Base-by-base conservation (phyloP, 2,329 filamentous ascomycete species). In the Colletotrichum noveboracense region DNA sequence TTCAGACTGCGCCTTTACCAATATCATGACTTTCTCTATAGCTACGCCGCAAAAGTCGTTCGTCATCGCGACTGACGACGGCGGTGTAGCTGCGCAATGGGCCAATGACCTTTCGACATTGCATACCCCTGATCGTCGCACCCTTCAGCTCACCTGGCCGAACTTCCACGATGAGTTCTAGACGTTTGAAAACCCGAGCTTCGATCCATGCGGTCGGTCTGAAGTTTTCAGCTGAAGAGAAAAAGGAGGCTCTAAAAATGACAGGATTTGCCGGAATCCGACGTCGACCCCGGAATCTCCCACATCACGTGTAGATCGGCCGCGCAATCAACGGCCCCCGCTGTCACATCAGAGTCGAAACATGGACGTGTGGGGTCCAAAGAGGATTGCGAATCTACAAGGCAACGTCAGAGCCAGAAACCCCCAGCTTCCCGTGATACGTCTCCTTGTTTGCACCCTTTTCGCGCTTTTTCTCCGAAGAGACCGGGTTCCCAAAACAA, bases 271-370 rank as follows among this genome's bases (percentile, higher is more conserved):
- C 67, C 56, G 55, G 18, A 70, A 61, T 70, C 26, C 13, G 56
- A 32, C 56, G 30, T 70, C n/a, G 34, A 48, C 14, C 21, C 56
- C 67, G 67, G 67, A 56, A 32, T 32, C 67, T 70, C 67, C 67
- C 67, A 62, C 67, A 70, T 70, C 67, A 70, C 67, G 67, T 62
- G 67, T 48, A 70, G 67, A 61, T 70, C 56, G 67, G 67, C 67
- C 67, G 67, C 67, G 67, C 56, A 70, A 70, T 62, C 55, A 30
- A 60, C 24, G 64, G 43, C 21, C 55, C 55, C 56, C 26, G 21
- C 24, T 62, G 67, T 70, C 55, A 62, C 67, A 70, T 18, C 34
- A 48, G 24, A 43, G 67, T 62, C 56, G 56, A 70, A 62, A 70
- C 55, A 61, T 18, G 34, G 26, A 62, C n/a, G 24, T 70, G 67